Evolutionary conservation across 164 flowering plant genomes (phyloP), one percentile per base, ranked within the genome.

Genomic region (Malania oleifera): DNA sequence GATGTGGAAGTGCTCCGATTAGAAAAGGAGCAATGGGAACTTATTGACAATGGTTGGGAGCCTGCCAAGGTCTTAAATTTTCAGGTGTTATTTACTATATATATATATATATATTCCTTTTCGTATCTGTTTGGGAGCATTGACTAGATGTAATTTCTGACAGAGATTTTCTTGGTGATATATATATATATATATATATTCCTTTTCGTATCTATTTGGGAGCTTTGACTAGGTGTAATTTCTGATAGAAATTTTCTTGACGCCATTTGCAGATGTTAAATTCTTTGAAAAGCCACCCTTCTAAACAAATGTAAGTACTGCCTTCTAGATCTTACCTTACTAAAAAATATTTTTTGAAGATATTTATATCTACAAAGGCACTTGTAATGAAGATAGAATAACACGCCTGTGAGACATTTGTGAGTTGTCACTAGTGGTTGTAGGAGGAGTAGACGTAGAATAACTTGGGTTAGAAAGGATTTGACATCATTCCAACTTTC

Each of bases 21-120:
- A 39, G 84, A 77, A 1, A 83, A 77, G 79, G 97, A 93, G 74
- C 77, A 81, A 24, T 93, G 99, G 99, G 96, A 90, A 68, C 77
- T 81, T 19, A 49, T 85, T 57, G 74, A 77, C 61, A 62, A 59
- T 20, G 81, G 40, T 60, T 67, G 39, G 40, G 75, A 72, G 57
- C 54, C 81, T 47, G 51, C 50, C 58, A 79, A 87, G 85, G 96
- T 87, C 20, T 59, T 35, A 7, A n/a, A 5, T 73, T 57, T 3
- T 46, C 9, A 43, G 31, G 22, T 26, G 14, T 54, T 59, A 2
- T 44, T 31, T 56, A 56, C 29, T 19, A 12, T 9, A 45, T 56
- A 18, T 37, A 15, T 13, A 14, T 20, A 1, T 47, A 52, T 15
- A 18, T n/a, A 22, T 29, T 49, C 39, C 20, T 39, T 53, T 52